Percentiles rank a stretch among this genome's conserved stretches.
Conservation (phyloP, 257 asterid species). For the Perilla frutescens region DNA sequence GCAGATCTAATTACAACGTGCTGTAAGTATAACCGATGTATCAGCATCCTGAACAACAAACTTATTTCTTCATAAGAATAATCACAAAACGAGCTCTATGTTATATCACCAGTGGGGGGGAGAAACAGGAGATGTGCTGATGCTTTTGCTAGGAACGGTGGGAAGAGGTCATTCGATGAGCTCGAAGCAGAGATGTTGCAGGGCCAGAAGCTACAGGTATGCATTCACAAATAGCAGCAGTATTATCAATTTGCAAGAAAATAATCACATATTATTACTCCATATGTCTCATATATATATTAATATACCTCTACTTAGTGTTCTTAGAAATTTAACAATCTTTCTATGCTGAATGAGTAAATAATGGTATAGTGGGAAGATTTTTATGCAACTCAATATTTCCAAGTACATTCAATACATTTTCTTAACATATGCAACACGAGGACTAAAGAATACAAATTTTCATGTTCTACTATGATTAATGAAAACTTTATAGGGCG, state of each 20-base stretch:
- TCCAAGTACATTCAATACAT: no score
- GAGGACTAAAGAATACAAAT: no score
- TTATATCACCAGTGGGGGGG: conserved; percentile 75
- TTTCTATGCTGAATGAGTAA: no score
- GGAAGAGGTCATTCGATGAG: conserved; percentile 88
- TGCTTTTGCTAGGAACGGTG: conserved; percentile 86
- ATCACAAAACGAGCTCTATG: not conserved
- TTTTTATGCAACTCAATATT: no score
- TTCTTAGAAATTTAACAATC: no score
- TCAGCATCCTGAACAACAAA: not conserved
- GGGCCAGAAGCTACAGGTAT: conserved; percentile 93
- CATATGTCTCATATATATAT: no score
- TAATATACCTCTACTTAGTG: not conserved
- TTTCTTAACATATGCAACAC: no score
- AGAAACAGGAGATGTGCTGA: conserved; percentile 93
- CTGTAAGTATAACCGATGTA: conserved; percentile 56
- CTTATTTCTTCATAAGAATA: not conserved
- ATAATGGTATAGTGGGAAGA: no score
- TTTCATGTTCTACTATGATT: no score
- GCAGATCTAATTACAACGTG: conserved; percentile 95
- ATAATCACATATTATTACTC: not conserved
- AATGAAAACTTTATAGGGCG: conserved; percentile 51
- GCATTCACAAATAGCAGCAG: not conserved
- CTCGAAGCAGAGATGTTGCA: conserved; percentile 92
- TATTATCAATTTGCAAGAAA: conserved; percentile 7